Evolutionary conservation across 257 asterid genomes (phyloP).

Genomic region (Coffea eugenioides): DNA sequence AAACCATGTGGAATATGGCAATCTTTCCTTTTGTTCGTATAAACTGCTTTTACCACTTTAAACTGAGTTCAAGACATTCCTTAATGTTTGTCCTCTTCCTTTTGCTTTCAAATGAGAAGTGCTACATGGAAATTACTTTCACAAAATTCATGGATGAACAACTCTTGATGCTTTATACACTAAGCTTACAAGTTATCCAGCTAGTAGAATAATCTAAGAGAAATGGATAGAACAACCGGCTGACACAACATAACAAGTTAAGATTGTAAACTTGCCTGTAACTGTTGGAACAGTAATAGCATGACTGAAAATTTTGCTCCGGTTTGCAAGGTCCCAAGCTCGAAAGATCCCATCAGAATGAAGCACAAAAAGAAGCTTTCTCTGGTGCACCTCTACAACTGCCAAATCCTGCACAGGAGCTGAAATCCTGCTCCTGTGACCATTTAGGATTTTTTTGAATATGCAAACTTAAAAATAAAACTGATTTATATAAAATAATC

Average conservation of each 20-base stretch:
- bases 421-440: conserved; percentile 53
- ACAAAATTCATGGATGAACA: background rate
- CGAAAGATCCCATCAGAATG: conserved; percentile 87
- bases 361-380: conserved; percentile 69
- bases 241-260: conserved; percentile 9
- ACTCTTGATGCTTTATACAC: background rate
- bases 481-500: background rate
- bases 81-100: conserved; percentile 5
- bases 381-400: conserved; percentile 53
- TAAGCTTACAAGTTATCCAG: background rate
- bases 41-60: conserved; percentile 4
- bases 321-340: conserved; percentile 71
- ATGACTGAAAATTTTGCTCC: conserved; percentile 58
- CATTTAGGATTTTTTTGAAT: background rate
- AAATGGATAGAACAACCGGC: background rate
- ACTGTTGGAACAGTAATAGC: conserved; percentile 39
- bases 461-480: background rate
- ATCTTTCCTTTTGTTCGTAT: background rate
- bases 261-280: conserved; percentile 48
- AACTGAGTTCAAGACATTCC: background rate
- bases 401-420: conserved; percentile 79
- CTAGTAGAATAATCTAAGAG: background rate
- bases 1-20: background rate
- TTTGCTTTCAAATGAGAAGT: background rate
- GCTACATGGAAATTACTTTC: background rate